Conservation (phyloP, 1,284 basidiomycete species). For the Leccinum huronense region DNA sequence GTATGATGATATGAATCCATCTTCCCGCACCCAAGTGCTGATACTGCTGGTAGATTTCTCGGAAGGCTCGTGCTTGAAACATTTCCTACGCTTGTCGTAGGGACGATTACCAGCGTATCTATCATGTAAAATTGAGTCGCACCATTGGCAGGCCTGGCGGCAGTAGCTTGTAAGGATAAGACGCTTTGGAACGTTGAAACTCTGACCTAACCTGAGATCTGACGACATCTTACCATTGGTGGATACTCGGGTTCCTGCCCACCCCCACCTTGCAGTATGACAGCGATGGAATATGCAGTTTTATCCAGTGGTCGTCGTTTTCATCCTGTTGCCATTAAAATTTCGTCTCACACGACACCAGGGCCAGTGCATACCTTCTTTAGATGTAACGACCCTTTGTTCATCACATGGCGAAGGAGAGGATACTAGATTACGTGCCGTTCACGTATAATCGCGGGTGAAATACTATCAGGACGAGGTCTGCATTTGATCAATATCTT, state of each 20-base stretch:
- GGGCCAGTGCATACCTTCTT: background rate
- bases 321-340: background rate
- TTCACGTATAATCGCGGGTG: background rate
- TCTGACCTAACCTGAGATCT: background rate
- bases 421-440: background rate
- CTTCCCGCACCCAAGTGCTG: constrained; percentile 6
- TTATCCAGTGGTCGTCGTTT: background rate
- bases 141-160: background rate
- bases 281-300: background rate
- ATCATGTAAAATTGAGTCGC: background rate
- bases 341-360: background rate
- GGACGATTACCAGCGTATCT: background rate
- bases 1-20: constrained; percentile 30
- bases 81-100: constrained; percentile 37
- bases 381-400: background rate
- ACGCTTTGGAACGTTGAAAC: background rate
- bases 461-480: background rate
- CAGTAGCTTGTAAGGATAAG: background rate
- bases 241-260: background rate
- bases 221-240: background rate
- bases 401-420: background rate
- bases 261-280: background rate
- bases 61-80: constrained; percentile 44
- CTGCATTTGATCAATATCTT: background rate
- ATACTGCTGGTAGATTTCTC: constrained; percentile 41